Evolutionary conservation across 148 eudicot genomes (phyloP), one percentile per base, ranked within the genome.

Genomic region (Fagopyrum homotropicum): DNA sequence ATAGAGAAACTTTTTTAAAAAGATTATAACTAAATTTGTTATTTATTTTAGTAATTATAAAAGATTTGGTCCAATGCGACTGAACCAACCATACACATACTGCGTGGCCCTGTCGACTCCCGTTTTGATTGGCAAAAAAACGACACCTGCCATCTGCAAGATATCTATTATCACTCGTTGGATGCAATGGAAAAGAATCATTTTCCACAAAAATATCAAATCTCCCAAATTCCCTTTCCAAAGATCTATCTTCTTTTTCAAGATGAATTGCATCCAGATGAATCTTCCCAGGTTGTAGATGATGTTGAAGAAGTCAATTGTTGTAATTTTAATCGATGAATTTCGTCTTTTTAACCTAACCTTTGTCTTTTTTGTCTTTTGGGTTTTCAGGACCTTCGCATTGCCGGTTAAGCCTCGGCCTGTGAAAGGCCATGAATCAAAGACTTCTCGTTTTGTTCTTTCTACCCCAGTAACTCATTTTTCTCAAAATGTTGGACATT

Each of bases 381-480:
- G 69, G 45, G 14, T 66, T 63, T 35, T 40, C 71, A 66, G 71
- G 71, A 66, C 71, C 9, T 66, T 35, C 12, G 71, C 46, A 35
- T 66, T 66, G 71, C 71, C 71, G 6, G 71, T 35, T 19, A 64
- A 15, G 71, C 45, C 71, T 66, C 71, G 15, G 46, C 15, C 43
- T 17, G 17, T 45, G 71, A 66, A 40, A 66, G 71, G 47, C 71
- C 47, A 43, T 66, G 71, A 43, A 66, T 66, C 71, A 66, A 66
- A 43, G 46, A 66, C 45, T 15, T 66, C 19, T 66, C 71, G 71
- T 8, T 43, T 66, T 66, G 35, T 6, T 40, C 19, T 66, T 40
- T 16, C 71, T 35, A 35, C 0, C 71, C 1, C 14, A 1, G 71
- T 66, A 66, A 66, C 47, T 66, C 46, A 3, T 5, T 56, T 57